Conservation (phyloP, 2,329 filamentous ascomycete species). For the Teratosphaeria viscida region DNA sequence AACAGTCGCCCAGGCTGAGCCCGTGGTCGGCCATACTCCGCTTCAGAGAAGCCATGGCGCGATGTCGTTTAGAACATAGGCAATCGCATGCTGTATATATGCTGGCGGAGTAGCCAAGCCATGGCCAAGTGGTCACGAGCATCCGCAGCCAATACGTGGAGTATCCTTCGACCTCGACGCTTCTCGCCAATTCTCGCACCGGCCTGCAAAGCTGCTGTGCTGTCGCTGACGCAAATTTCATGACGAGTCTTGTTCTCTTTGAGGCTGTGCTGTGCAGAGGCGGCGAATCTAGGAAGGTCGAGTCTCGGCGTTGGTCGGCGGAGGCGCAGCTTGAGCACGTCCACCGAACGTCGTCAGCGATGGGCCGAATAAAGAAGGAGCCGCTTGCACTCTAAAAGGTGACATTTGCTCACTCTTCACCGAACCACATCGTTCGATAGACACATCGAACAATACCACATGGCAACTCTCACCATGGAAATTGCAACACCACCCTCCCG, state of each 20-base stretch:
- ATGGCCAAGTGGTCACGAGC: not conserved
- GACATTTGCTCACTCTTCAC: not conserved
- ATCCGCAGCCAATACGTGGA: not conserved
- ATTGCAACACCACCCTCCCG: constrained; percentile 11
- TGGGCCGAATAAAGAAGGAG: not conserved
- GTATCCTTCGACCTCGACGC: too few species aligned
- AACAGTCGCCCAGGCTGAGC: not conserved
- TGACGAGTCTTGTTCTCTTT: not conserved
- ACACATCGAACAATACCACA: not conserved
- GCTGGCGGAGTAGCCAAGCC: not conserved
- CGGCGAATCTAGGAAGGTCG: not conserved
- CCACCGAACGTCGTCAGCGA: not conserved
- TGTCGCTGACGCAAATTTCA: too few species aligned
- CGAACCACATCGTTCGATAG: not conserved
- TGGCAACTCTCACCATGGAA: constrained; percentile 12
- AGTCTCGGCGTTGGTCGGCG: not conserved
- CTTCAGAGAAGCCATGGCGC: not conserved
- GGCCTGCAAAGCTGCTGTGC: too few species aligned
- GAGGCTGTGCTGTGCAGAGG: not conserved
- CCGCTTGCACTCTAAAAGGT: not conserved
- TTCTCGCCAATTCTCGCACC: too few species aligned
- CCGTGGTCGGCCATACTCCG: not conserved
- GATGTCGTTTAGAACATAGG: not conserved
- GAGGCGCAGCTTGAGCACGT: not conserved
- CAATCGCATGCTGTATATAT: not conserved